Evolutionary conservation across 495 filamentous ascomycete genomes (phyloP), one percentile per base, ranked within the genome.

Genomic region (Penicillium mononematosum): DNA sequence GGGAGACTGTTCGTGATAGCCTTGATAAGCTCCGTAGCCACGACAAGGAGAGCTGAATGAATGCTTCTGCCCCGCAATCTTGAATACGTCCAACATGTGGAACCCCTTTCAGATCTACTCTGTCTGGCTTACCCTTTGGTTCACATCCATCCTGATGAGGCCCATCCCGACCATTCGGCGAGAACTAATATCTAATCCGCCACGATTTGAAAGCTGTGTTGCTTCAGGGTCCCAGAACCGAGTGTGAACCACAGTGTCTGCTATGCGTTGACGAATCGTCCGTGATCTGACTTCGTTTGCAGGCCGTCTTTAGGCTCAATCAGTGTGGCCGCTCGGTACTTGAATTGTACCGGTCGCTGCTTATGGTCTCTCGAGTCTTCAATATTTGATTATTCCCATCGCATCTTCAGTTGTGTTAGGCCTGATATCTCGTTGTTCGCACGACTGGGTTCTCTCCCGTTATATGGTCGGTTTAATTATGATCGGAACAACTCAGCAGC

Each of bases 21-120:
- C 59, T 80, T 45, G 67, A 83, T 70, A 61, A 87, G 72, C 46
- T 82, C 65, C 70, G 83, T 56, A 24, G 81, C 76, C 52, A 59
- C 9, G 58, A 62, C 9, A 66, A 69, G 50, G 67, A 63, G 45
- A 58, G 63, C 58, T 70, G 63, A 70, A 62, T 52, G 19, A 24
- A 11, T 24, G 41, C 2, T 39, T 14, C 1, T 39, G 5, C 36
- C 27, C 20, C 11, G 20, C 20, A 2, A 32, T 17, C 11, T 42
- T 22, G 29, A 25, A 47, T 27, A 25, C 32, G 0, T 31, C 22
- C 38, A 24, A 24, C 10, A 32, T 48, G 8, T 48, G 45, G 17
- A 48, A 32, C 17, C 17, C 17, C 10, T 19, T 2, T 57, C 20
- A 5, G 22, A 46, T 31, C 20, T 34, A 6, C 38, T 24, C 32